Evolutionary conservation across 768 basidiomycete genomes (phyloP).

Genomic region (Sistotremastrum suecicum): DNA sequence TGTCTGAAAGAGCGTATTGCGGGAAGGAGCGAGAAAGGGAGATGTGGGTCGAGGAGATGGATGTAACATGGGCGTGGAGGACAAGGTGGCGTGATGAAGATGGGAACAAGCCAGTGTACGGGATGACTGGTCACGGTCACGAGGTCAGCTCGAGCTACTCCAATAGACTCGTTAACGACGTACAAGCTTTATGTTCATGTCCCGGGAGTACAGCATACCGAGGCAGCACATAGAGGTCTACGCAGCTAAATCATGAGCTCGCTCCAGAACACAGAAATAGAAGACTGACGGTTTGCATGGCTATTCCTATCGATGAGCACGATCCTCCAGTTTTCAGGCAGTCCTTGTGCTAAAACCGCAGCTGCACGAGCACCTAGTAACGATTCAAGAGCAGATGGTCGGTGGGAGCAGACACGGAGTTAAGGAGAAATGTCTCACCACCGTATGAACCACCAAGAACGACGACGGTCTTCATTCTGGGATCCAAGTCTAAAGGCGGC

Average conservation of each 20-base stretch:
- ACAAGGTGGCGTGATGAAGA: constrained; percentile 12
- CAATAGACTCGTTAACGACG: constrained; percentile 8
- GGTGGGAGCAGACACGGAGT: constrained; percentile 1
- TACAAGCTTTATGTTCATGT: constrained; percentile 54
- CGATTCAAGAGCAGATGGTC: neutral
- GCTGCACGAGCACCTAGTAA: constrained; percentile 32
- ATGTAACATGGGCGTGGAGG: constrained; percentile 32
- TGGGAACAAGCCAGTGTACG: constrained; percentile 34
- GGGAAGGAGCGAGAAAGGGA: constrained; percentile 35
- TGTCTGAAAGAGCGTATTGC: constrained; percentile 24
- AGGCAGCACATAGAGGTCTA: constrained; percentile 45
- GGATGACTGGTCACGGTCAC: constrained; percentile 27
- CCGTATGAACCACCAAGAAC: constrained; percentile 45
- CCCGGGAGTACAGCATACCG: constrained; percentile 42
- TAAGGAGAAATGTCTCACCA: constrained; percentile 18
- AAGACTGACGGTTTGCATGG: constrained; percentile 29
- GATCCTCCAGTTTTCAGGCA: constrained; percentile 40
- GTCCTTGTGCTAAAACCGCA: constrained; percentile 29
- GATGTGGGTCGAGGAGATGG: constrained; percentile 24
- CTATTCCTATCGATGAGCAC: constrained; percentile 48
- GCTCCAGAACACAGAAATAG: neutral
- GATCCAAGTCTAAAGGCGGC: too few relatives aligned
- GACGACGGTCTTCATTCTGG: constrained; percentile 25
- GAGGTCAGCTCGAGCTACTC: neutral
- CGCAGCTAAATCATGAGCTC: constrained; percentile 5